Evolutionary conservation across 2,329 filamentous ascomycete genomes (phyloP), one percentile per base, ranked within the genome.

Genomic region (Aspergillus glaucus): DNA sequence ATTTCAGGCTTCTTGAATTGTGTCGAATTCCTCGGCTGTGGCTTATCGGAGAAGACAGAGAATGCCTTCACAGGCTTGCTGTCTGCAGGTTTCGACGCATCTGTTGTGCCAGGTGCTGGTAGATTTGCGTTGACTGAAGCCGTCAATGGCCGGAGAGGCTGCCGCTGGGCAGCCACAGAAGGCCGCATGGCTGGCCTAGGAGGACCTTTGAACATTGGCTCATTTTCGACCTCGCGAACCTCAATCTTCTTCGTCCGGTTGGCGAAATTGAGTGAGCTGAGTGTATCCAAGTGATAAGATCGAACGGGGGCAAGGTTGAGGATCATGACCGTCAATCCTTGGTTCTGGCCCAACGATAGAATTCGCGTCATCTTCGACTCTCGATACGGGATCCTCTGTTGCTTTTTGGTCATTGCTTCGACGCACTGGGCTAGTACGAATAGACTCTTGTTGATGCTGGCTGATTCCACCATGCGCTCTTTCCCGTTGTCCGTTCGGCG

Each of bases 351-450:
- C 7, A 97, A 73, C 0, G 87, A 92, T 22, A 97, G 72, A 48
- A 97, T 96, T 43, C 92, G 81, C 1, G 93, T 97, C 92, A 97
- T 96, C 75, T 97, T 96, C 47, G 87, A 93, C 66, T 96, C 92
- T 49, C 92, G 80, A 67, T 95, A 97, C 0, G 93, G 92, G 61
- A 97, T 92, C 30, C 92, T 82, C 59, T 70, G 67, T 51, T 84
- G 80, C 61, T 84, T 84, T 64, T 81, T 82, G 62, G 86, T 87
- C 64, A 97, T 97, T 48, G 92, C 92, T 65, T 97, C 92, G 46
- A 97, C 92, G 61, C 92, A 97, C 66, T 95, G 90, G 40, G 89
- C 92, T 44, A 97, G 74, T 15, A 96, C 91, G 62, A 97, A 97
- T 6, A 97, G 77, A 55, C 88, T 94, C 74, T 96, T 97, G 78